Base-by-base conservation (phyloP, 2,329 filamentous ascomycete species). In the Pyrenochaeta sp. region DNA sequence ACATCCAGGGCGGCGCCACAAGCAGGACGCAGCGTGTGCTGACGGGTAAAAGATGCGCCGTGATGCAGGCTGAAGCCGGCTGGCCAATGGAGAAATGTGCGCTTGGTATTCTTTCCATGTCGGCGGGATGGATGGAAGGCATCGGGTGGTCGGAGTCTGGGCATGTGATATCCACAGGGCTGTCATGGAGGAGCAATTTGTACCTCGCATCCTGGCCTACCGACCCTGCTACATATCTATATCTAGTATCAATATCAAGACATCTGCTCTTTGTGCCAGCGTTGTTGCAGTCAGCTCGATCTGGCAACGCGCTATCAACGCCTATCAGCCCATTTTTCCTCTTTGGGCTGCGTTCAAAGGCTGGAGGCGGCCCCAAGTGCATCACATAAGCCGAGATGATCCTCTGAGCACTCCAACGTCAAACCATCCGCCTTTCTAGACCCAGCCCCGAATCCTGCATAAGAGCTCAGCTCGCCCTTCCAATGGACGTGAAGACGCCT, bases 401-500 rank as follows among this genome's bases (percentile, higher is more conserved):
- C 29, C n/a, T 19, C 22, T 7, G 7, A 11, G 27, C 22, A 34
- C 7, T 32, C 18, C 19, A 6, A 21, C 32, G 30, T 30, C 41
- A 26, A 29, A 20, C n/a, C 20, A 20, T 24, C 24, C 13, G n/a
- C 36, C 20, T 40, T 21, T 35, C 35, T 37, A 23, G 32, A 28
- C 19, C 17, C 9, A 24, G 10, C 41, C 13, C 20, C 29, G 8
- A 20, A 42, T 21, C 23, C 24, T 55, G 48, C 40, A 54, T 44
- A 51, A 39, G 35, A 17, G 38, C 29, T 19, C 13, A 40, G 38
- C 7, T 21, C 32, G 14, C 51, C 37, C 26, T 24, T 32, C 14
- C 32, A 11, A 65, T 68, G 64, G 65, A 65, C 38, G 48, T 43
- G 27, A 71, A 71, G 42, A 47, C 41, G 15, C 56, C 66, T 22